Base-by-base conservation (phyloP, 306 rosid genomes). In the Gleditsia sinensis region DNA sequence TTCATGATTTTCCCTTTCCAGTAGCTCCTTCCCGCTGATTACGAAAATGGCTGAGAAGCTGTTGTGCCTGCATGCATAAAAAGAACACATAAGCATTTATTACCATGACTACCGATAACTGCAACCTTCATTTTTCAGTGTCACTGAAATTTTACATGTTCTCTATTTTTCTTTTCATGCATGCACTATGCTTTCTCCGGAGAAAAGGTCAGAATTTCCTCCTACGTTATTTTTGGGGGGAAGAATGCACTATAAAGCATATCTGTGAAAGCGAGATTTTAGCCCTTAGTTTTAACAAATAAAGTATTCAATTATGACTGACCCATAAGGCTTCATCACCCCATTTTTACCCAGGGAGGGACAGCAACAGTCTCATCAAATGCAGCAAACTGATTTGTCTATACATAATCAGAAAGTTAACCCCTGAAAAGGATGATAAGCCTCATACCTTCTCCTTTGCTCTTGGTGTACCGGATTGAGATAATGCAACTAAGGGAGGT, bases 31-130 rank as follows among this genome's bases (percentile, higher is more conserved):
- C 92, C 24, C 97, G 89, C 82, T 93, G 97, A 78, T 69, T 91
- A 54, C 98, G 92, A 78, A 93, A 93, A 83, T 91, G 97, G 77
- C 97, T 86, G 54, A 93, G 96, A 81, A 93, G 94, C 75, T 93
- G 98, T 43, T 86, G 98, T 63, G 96, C 98, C 98, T 93, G 90
- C 88, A 86, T 61, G 74, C n/a, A 75, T 13, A n/a, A 39, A 39
- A 19, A 36, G 48, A 79, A 65, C 50, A 30, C 3, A 57, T 83
- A 43, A 75, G 76, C 17, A 37, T 63, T 40, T 48, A 36, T 61
- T 74, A 33, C 71, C 48, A 37, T 6, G 34, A 55, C 9, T 37
- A 19, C 43, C 32, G 56, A 53, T 53, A 17, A 67, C 24, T 67
- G 46, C 48, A 34, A 34, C 6, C 5, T 51, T 8, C 50, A 4